These are phyloP conservation scores for Gastrodia elata DNA, from an alignment of 106 monocot genomes.

Conservation along the genomic window DNA sequence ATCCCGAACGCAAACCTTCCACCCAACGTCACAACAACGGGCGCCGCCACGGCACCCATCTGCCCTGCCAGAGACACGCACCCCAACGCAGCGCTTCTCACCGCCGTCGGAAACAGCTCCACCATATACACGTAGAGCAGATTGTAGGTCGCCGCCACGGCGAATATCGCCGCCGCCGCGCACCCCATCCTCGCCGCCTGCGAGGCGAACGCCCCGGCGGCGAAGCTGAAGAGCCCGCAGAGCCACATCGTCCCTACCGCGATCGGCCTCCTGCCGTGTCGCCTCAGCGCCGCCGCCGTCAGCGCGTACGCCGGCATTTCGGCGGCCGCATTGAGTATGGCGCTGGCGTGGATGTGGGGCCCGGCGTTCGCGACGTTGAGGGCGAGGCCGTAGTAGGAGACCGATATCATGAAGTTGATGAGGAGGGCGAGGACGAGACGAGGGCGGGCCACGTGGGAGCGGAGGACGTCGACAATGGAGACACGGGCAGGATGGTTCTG, in stretches of 20 bases:
- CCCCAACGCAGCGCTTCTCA: constrained; percentile 29
- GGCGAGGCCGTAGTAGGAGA: constrained; percentile 18
- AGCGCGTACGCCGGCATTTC: constrained; percentile 23
- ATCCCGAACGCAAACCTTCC: constrained; percentile 10
- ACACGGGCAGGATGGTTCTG: background rate
- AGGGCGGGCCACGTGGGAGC: background rate
- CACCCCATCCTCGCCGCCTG: constrained; percentile 17
- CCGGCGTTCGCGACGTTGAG: constrained; percentile 16
- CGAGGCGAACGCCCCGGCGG: constrained; percentile 5
- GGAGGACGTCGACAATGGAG: constrained; percentile 12
- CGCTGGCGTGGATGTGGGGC: constrained; percentile 8
- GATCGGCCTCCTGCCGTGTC: constrained; percentile 14
- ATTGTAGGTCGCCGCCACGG: constrained; percentile 32
- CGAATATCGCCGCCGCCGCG: constrained; percentile 34
- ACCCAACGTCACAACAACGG: constrained; percentile 18
- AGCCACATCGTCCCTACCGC: background rate
- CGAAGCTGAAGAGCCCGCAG: constrained; percentile 9
- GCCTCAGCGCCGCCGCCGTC: constrained; percentile 7
- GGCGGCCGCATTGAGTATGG: constrained; percentile 13
- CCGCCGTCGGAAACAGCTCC: constrained; percentile 49
- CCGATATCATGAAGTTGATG: constrained; percentile 12
- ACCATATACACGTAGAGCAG: constrained; percentile 28
- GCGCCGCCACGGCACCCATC: constrained; percentile 20
- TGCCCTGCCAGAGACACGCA: constrained; percentile 24
- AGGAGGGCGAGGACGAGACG: constrained; percentile 9